phyloP scores from a whole-genome alignment of 768 basidiomycete genomes.

The Mycena vulgaris region DNA sequence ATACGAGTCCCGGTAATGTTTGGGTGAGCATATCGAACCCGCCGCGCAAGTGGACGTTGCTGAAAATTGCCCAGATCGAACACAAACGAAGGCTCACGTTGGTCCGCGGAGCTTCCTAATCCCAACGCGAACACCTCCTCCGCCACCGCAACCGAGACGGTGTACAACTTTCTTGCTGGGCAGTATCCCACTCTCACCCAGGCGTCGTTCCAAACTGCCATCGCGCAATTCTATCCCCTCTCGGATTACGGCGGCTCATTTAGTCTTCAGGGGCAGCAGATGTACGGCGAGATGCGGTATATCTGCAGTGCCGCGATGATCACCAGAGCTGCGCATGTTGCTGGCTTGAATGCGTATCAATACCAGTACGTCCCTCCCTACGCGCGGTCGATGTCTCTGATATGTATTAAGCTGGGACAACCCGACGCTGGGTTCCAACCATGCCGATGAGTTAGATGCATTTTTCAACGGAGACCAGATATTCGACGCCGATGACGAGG shows the following conservation, averaged over 20 bases:
- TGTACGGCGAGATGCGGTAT: slow-evolving; percentile 62
- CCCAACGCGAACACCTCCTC: slow-evolving; percentile 57
- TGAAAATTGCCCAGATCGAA: slow-evolving; percentile 50
- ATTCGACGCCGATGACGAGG: slow-evolving; percentile 45
- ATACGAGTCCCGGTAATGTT: slow-evolving; percentile 58
- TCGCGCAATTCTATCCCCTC: slow-evolving; percentile 53
- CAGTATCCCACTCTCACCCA: slow-evolving; percentile 54
- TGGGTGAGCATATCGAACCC: slow-evolving; percentile 45
- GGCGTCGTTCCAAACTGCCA: slow-evolving; percentile 47
- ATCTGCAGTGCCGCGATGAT: slow-evolving; percentile 60
- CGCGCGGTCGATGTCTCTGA: neutral
- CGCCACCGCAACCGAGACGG: slow-evolving; percentile 54
- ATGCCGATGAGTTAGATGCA: slow-evolving; percentile 54
- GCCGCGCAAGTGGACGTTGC: neutral
- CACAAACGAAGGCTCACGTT: slow-evolving; percentile 58
- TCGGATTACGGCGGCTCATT: slow-evolving; percentile 50
- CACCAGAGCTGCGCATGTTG: slow-evolving; percentile 41
- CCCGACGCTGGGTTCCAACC: slow-evolving; percentile 55
- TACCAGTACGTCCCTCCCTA: slow-evolving; percentile 49
- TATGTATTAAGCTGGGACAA: slow-evolving; percentile 53
- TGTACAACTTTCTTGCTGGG: slow-evolving; percentile 59
- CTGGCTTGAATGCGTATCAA: slow-evolving; percentile 48
- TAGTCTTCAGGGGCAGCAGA: slow-evolving; percentile 59
- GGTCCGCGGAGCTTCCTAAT: slow-evolving; percentile 54
- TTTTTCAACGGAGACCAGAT: slow-evolving; percentile 50